A percentile compares a stretch with the other conserved stretches of the same genome.
Evolutionary conservation across 2,329 filamentous ascomycete species (phyloP).

Genomic region (Bipolaris victoriae): DNA sequence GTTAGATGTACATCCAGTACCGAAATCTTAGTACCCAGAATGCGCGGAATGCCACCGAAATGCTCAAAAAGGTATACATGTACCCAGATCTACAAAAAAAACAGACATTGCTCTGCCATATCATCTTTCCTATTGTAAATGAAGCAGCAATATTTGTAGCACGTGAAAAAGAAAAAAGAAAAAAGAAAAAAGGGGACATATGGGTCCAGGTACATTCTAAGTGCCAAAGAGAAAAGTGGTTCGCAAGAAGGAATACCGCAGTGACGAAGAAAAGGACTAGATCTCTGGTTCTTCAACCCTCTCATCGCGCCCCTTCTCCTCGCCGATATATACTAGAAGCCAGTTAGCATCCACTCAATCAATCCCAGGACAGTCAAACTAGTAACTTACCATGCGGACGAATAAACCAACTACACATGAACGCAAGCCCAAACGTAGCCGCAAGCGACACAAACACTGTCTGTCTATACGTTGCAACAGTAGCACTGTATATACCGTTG

Average conservation of each 20-base stretch:
- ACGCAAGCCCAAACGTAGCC: constrained; percentile 68
- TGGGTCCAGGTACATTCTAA: constrained; percentile 3
- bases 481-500: constrained; percentile 83
- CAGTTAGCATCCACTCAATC: not conserved
- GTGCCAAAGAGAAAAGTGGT: not conserved
- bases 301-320: constrained; percentile 10
- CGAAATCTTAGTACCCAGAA: not conserved
- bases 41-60: not conserved
- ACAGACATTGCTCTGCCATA: not conserved
- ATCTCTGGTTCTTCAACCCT: constrained; percentile 5
- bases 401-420: constrained; percentile 73
- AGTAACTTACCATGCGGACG: constrained; percentile 71
- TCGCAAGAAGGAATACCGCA: not conserved
- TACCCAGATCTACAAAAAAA: not conserved
- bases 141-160: too few species aligned
- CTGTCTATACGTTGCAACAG: constrained; percentile 78
- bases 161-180: not conserved
- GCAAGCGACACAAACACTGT: constrained; percentile 80
- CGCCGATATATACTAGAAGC: constrained; percentile 14
- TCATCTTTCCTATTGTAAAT: not conserved
- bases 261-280: constrained; percentile 7
- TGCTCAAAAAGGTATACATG: not conserved
- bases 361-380: too few species aligned
- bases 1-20: not conserved
- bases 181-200: not conserved